Conservation (phyloP, 2,329 filamentous ascomycete species). For the Seiridium unicorne region DNA sequence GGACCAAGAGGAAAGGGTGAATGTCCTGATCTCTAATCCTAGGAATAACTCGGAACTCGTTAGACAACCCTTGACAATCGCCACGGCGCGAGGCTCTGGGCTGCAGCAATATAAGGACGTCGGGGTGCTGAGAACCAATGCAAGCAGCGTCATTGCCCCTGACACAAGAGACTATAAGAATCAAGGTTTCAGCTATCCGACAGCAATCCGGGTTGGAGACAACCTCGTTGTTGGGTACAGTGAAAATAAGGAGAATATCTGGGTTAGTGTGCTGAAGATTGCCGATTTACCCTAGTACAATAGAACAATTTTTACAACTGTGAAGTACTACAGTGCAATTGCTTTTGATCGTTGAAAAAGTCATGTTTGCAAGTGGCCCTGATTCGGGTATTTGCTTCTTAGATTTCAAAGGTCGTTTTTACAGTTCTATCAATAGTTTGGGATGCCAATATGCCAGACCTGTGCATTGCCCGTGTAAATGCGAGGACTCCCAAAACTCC, state of each 20-base stretch:
- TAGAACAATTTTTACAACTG: too few species aligned
- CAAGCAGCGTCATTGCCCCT: constrained; percentile 17
- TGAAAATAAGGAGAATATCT: constrained; percentile 26
- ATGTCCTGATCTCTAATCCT: constrained; percentile 16
- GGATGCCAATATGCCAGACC: neutral
- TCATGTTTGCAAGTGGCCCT: neutral
- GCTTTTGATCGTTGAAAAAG: too few species aligned
- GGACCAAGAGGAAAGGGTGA: neutral
- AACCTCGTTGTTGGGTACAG: constrained; percentile 20
- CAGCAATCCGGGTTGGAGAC: constrained; percentile 17
- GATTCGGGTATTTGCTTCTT: too few species aligned
- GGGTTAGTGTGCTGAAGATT: constrained; percentile 20
- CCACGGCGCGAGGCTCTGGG: constrained; percentile 12
- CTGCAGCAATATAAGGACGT: constrained; percentile 12
- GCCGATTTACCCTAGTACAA: constrained; percentile 9
- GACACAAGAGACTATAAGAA: constrained; percentile 21
- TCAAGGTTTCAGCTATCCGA: constrained; percentile 21
- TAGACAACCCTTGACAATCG: constrained; percentile 18
- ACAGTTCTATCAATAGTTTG: too few species aligned
- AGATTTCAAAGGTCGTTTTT: too few species aligned
- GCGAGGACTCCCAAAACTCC: neutral
- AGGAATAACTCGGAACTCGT: constrained; percentile 14
- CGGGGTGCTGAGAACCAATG: constrained; percentile 20
- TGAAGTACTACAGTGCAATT: too few species aligned
- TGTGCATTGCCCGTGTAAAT: neutral